phyloP scores from a whole-genome alignment of 2,329 filamentous ascomycete genomes.

The Cladosporium sp. region DNA sequence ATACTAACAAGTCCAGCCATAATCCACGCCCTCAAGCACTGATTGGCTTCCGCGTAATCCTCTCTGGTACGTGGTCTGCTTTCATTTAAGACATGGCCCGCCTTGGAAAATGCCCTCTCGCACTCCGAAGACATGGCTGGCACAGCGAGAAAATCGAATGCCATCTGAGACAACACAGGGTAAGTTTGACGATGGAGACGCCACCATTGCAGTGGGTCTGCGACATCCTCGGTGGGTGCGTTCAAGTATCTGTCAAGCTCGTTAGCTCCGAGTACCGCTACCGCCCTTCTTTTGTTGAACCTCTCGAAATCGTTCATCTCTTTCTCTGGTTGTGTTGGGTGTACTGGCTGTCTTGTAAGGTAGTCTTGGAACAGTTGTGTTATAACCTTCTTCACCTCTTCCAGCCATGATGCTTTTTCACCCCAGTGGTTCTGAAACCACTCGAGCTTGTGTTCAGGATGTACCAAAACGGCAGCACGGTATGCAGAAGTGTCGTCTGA shows the following conservation, averaged over 20 bases:
- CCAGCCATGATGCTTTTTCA: not conserved
- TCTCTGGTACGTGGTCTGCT: constrained; percentile 1
- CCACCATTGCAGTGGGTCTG: constrained; percentile 4
- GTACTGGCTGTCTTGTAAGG: constrained; percentile 1
- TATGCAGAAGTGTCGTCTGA: constrained; percentile 12
- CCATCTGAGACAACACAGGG: constrained; percentile 4
- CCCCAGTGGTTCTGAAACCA: constrained; percentile 12
- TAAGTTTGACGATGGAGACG: constrained; percentile 3
- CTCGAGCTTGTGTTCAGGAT: constrained; percentile 15
- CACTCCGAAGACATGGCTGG: constrained; percentile 1
- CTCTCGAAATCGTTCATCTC: constrained; percentile 7
- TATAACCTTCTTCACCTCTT: not conserved
- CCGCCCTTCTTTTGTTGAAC: constrained; percentile 2
- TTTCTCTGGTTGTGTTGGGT: not conserved
- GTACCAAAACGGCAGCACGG: constrained; percentile 16
- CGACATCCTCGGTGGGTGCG: constrained; percentile 4
- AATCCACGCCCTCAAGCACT: constrained; percentile 14
- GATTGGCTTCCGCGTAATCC: constrained; percentile 5
- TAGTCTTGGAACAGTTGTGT: not conserved
- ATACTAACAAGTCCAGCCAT: constrained; percentile 12
- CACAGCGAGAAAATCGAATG: constrained; percentile 13
- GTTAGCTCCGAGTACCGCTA: not conserved
- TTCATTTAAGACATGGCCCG: not conserved
- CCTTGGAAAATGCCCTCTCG: not conserved
- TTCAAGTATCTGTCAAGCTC: constrained; percentile 7